Base-by-base conservation (phyloP, 106 monocot genomes). In the Dactylorhiza incarnata region DNA sequence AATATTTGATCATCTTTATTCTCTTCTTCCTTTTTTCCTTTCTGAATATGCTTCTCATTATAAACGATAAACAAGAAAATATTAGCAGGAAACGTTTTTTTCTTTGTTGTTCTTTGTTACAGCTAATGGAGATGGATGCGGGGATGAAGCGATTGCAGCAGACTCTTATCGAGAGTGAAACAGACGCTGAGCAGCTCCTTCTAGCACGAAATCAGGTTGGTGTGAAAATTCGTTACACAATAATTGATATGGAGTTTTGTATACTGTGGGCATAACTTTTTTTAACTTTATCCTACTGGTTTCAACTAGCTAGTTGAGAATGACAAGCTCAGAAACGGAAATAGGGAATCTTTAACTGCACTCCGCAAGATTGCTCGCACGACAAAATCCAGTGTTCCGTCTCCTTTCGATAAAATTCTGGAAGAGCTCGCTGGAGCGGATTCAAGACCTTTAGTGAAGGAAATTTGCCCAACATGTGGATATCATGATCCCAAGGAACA, bases 391-490 rank as follows among this genome's bases (percentile, higher is more conserved):
- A 97, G 97, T 80, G 83, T 97, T 24, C 85, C 84, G 43, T 89
- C 94, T 72, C 87, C 97, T 49, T 97, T 97, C 72, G 91, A 89
- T 51, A 76, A 79, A 13, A 79, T 97, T 77, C 94, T 97, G 94
- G 89, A 87, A 73, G 89, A 87, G 45, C 24, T 96, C 65, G 83
- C 86, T 22, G 85, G 86, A 22, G 16, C 68, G 61, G 81, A 72
- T 73, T 81, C 84, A 51, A 84, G 72, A 47, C 76, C 83, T 59
- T 25, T 97, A 20, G 85, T 97, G 72, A 87, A 87, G 77, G 97
- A 97, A 78, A 89, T 94, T 74, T 97, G 97, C 68, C 72, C 89
- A 45, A 91, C 94, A 25, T 97, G 97, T 78, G 97, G 97, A 44
- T 75, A 84, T 71, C 84, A 97, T 75, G 89, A 97, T 44, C 46